Percentiles rank a stretch among this genome's conserved stretches.
phyloP scores from a whole-genome alignment of 202 grass and related monocot genomes.

The Zoysia matrella region DNA sequence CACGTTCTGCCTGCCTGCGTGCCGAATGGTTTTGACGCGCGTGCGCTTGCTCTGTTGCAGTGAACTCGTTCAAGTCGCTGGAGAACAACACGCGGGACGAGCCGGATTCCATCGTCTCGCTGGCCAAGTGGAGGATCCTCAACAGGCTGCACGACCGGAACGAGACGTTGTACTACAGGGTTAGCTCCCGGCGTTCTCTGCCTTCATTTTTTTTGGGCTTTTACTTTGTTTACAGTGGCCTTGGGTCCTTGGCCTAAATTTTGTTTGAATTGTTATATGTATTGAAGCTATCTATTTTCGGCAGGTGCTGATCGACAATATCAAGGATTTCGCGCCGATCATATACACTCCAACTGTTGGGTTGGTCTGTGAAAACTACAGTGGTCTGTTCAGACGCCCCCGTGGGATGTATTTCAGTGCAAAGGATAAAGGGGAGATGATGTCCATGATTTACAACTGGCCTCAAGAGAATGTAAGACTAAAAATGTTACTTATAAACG shows the following conservation, averaged over 20 bases:
- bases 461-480: conserved; percentile 65
- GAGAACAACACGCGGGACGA: conserved; percentile 86
- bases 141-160: conserved; percentile 98
- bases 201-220: not conserved
- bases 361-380: conserved; percentile 42
- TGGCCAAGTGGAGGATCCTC: conserved; percentile 98
- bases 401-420: too few relatives aligned
- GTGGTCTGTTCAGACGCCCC: too few relatives aligned
- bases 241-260: not conserved
- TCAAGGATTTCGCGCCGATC: conserved; percentile 91
- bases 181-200: conserved; percentile 37
- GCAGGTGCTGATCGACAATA: conserved; percentile 96
- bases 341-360: conserved; percentile 97
- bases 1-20: not conserved
- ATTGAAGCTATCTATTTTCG: conserved; percentile 21
- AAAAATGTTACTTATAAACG: not conserved
- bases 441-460: conserved; percentile 99
- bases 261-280: not conserved
- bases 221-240: not conserved
- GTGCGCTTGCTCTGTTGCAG: conserved; percentile 38
- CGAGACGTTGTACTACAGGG: conserved; percentile 96
- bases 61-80: conserved; percentile 87
- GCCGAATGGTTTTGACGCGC: conserved; percentile 3
- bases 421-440: conserved; percentile 69
- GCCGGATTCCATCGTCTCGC: conserved; percentile 58